Base-by-base conservation (phyloP, 108 stramenopile species). In the Pseudonitzschia pungens region DNA sequence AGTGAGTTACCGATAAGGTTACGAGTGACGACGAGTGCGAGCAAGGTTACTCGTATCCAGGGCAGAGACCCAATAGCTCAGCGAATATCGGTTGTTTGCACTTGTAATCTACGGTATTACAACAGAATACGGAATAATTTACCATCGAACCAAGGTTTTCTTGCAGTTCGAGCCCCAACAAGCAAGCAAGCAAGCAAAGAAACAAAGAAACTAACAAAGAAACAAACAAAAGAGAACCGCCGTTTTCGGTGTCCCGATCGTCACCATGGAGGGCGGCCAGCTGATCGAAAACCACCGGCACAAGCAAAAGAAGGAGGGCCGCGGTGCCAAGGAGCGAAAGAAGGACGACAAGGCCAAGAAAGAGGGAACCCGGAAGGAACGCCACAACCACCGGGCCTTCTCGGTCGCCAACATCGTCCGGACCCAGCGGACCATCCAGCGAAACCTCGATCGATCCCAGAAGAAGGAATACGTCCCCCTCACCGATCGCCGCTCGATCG, bases 381-480 rank as follows among this genome's bases (percentile, higher is more conserved):
- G 96, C 28, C 93, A 97, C 84, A 98, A 98, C 66, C 76, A 79
- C n/a, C 83, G 92, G 26, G 99, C 99, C 40, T 99, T 97, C 75
- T 87, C 87, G 20, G 99, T 99, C 21, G 85, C 97, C 65, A 97
- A 99, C 68, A 81, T 98, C 40, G 92, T 78, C 24, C 82, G 96
- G 10, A 96, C 98, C 1, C 90, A 98, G 78, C 90, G 94, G 14
- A 90, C 69, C n/a, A 84, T 92, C 26, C 99, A 99, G 84, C 85
- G 99, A 22, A 99, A 98, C 55, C 74, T 96, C 32, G 99, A 99
- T 83, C 69, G 86, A 20, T 85, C 91, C 2, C 99, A 99, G 70
- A 87, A 92, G 77, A 98, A 98, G 75, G 98, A 99, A 74, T 95
- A 96, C 75, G 97, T 96, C 31, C 96, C 96, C 0, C 75, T 91